Base-by-base conservation (phyloP, 2,329 filamentous ascomycete genomes). In the Fusarium sp. region DNA sequence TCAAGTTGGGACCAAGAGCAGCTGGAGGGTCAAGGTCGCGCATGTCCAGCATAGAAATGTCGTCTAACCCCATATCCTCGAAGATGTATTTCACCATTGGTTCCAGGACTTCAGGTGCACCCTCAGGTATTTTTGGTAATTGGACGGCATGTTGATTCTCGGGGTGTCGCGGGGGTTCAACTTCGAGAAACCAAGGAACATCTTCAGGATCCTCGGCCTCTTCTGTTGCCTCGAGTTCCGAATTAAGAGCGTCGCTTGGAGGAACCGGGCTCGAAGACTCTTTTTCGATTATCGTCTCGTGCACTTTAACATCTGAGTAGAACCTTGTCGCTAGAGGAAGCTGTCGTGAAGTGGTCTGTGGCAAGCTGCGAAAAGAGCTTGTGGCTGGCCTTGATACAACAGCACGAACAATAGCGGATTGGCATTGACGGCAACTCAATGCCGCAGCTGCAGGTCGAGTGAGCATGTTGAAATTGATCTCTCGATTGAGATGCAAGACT, bases 161-260 rank as follows among this genome's bases (percentile, higher is more conserved):
- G 1, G 86, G 82, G 66, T 89, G 87, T 38, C 83, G 81, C 3
- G 88, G 87, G 4, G 87, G 83, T 45, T 93, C 88, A 73, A 93
- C 90, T 78, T 96, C 91, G 33, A 97, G 89, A 81, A 98, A 98
- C 96, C 96, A 98, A 10, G 93, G 93, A 12, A 90, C 81, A 18
- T 79, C 60, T 8, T 81, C 63, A 55, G 70, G 21, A 16, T 74
- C 35, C 25, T 60, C 76, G 14, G 89, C 76, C n/a, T 78, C 48
- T 23, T 73, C 35, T n/a, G 59, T 76, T 12, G 90, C 76, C 15
- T 78, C 48, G 4, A n/a, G 10, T 3, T 81, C 76, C 10, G 80
- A 74, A 10, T 79, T 60, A 5, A 49, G 16, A 27, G 31, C 14
- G 18, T 72, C 65, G 18, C 66, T 62, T 11, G 52, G 37, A 21